phyloP scores from a whole-genome alignment of 2,329 filamentous ascomycete species.

The Xylariales sp. region DNA sequence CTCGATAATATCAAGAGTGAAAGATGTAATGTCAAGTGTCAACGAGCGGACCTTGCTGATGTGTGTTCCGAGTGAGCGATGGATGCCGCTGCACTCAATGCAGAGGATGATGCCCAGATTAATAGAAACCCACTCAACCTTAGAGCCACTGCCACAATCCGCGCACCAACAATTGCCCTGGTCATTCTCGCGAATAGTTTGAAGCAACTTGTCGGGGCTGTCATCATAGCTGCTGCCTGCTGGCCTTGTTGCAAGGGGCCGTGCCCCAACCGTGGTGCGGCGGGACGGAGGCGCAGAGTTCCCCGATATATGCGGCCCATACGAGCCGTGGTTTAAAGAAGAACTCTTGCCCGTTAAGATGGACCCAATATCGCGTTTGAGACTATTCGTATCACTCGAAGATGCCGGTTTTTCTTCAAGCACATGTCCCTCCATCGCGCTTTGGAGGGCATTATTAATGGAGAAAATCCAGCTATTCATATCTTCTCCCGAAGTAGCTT shows the following conservation, averaged over 20 bases:
- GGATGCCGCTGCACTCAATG: conserved; percentile 98
- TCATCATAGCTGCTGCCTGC: conserved; percentile 81
- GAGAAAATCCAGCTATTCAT: conserved; percentile 97
- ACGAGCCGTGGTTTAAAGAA: conserved; percentile 66
- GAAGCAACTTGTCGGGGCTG: conserved; percentile 84
- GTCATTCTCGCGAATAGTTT: conserved; percentile 88
- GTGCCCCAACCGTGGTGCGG: conserved; percentile 90
- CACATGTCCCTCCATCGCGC: conserved; percentile 87
- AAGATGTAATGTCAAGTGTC: conserved; percentile 94
- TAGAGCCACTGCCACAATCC: conserved; percentile 89
- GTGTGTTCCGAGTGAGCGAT: conserved; percentile 94
- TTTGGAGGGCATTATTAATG: conserved; percentile 97
- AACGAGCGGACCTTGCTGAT: conserved; percentile 97
- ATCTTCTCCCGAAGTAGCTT: conserved; percentile 97
- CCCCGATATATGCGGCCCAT: conserved; percentile 63
- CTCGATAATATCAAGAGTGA: conserved; percentile 97
- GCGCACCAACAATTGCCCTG: conserved; percentile 94
- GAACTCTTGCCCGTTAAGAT: conserved; percentile 92
- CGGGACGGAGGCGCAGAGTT: conserved; percentile 72
- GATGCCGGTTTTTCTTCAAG: conserved; percentile 64
- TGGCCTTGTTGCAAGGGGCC: conserved; percentile 77
- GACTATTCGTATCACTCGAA: conserved; percentile 64
- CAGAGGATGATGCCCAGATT: conserved; percentile 96
- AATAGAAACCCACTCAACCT: conserved; percentile 99
- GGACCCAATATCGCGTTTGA: conserved; percentile 88